Percentiles rank a stretch among this genome's conserved stretches.
Conservation (phyloP, 139 green algal genomes). For the Ettlia oleoabundans region DNA sequence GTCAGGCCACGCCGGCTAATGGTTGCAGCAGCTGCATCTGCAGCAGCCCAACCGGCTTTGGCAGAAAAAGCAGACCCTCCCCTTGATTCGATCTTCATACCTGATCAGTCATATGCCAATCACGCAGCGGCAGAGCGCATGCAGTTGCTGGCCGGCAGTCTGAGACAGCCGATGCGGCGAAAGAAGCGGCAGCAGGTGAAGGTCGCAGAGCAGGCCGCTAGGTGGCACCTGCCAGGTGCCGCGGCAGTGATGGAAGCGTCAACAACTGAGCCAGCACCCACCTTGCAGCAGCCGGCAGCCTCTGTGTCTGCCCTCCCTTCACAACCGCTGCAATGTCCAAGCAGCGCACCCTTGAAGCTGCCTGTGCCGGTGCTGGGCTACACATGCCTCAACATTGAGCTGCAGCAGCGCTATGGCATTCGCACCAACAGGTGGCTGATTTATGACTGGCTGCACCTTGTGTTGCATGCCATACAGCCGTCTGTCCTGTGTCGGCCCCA, state of each 20-base stretch:
- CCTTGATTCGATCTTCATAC: too few species aligned
- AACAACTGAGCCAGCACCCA: too few species aligned
- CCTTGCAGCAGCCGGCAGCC: not conserved
- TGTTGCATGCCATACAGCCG: too few species aligned
- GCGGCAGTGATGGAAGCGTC: too few species aligned
- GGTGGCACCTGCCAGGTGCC: too few species aligned
- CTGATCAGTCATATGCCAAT: too few species aligned
- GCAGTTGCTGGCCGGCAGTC: too few species aligned
- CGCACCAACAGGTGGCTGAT: conserved; percentile 52
- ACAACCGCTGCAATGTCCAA: not conserved
- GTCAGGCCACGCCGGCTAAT: not conserved
- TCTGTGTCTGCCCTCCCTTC: not conserved
- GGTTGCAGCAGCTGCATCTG: not conserved
- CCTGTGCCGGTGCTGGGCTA: conserved; percentile 74
- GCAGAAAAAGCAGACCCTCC: not conserved
- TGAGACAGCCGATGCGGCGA: too few species aligned
- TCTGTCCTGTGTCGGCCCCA: too few species aligned
- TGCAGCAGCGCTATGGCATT: conserved; percentile 55
- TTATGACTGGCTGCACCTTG: not conserved
- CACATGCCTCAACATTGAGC: conserved; percentile 66
- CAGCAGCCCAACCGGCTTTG: not conserved
- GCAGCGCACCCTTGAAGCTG: not conserved
- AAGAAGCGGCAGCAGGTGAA: too few species aligned
- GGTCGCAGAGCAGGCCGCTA: too few species aligned
- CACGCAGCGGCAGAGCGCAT: too few species aligned